Base-by-base conservation (phyloP, 2,329 filamentous ascomycete genomes). In the Triangularia setosa region DNA sequence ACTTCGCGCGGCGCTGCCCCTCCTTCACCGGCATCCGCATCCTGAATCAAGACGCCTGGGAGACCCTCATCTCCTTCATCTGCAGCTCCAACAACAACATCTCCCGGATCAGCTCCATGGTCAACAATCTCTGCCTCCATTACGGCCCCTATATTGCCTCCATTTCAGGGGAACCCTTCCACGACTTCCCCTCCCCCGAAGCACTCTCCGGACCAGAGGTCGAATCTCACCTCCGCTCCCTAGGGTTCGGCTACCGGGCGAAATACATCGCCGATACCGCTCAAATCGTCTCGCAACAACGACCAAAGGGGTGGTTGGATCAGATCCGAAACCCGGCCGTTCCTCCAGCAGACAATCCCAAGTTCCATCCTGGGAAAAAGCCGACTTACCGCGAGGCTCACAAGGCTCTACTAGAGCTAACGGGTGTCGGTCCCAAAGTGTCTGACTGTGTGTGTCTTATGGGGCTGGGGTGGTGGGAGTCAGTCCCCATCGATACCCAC, bases 21-120 rank as follows among this genome's bases (percentile, higher is more conserved):
- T 88, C 89, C 63, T 99, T 99, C 75, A 89, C 90, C 0, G 95
- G 96, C 12, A 90, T 99, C 63, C 88, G 95, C 23, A 97, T 99
- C 69, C 80, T 99, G 54, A 91, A 90, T 71, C 95, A 99, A 79
- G 93, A 97, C 80, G 89, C 94, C 0, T 99, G 96, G 95, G 95
- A 99, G 77, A 88, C 95, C 0, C 81, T 99, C 23, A 82, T 99
- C 24, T 89, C 90, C 63, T 99, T 99, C 77, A 99, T 99, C 68
- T 99, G 95, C 82, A 97, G 93, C 77, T 97, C 93, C 78, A 99
- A 99, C 78, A 99, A 99, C 79, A 97, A 99, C 75, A 99, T 99
- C 66, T 85, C 89, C 1, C 87, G 95, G 44, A 99, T 99, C 75
- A 94, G 91, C 4, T 91, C 96, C 77, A 99, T 99, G 95, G 93